Base-by-base conservation (phyloP, 306 rosid genomes). In the Castanospermum australe region DNA sequence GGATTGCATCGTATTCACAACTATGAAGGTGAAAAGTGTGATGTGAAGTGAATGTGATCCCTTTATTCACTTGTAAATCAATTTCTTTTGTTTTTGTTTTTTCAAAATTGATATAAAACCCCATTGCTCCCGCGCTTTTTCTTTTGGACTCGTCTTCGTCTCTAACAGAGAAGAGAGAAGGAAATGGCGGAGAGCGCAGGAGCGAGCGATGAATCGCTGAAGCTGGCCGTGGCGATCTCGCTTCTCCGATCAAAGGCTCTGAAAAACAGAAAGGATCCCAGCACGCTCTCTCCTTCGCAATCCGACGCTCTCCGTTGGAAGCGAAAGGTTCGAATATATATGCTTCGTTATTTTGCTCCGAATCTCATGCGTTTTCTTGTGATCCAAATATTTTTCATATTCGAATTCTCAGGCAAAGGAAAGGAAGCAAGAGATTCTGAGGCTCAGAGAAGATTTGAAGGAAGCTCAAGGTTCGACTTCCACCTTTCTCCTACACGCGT, bases 271-370 rank as follows among this genome's bases (percentile, higher is more conserved):
- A 76, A 79, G 22, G 81, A 86, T 1, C 83, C 79, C 18, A 61
- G 54, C 62, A 41, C 84, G 0, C 39, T 38, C 13, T 74, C 77
- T 76, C 84, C 85, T 85, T 76, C 89, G 1, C 83, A 84, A 33
- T 87, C 97, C 55, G 88, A 91, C n/a, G 84, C 88, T 72, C 84
- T 91, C 83, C 95, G 90, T 32, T 95, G 98, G 99, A 95, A 92
- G 86, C 94, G 85, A 66, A 95, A 95, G 99, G 98, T 92, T 80
- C 50, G 39, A 69, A 24, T 32, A 6, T 14, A 3, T 47, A 71
- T 77, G 0, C 71, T 71, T 70, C 48, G n/a, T 28, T 64, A 4
- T 25, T 55, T 76, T 76, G 57, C 57, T 47, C 54, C 42, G 30
- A 38, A 41, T 55, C 48, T 18, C 21, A 38, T 15, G 21, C 55